Percentiles rank a stretch among this genome's conserved stretches.
Evolutionary conservation across 2,329 filamentous ascomycete species (phyloP).

Genomic region (Pseudogymnoascus sp.): DNA sequence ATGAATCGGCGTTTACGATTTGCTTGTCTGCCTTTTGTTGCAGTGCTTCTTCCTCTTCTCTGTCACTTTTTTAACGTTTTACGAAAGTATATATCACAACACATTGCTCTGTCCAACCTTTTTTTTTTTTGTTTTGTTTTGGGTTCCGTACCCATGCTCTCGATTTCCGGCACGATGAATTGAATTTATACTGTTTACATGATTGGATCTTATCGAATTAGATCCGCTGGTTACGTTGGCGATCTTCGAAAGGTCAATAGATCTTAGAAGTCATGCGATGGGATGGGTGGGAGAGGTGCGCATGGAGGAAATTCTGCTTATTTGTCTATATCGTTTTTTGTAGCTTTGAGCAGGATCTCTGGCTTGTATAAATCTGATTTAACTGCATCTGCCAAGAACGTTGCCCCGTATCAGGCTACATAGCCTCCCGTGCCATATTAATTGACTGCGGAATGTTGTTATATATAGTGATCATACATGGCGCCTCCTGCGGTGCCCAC

Average conservation of each 20-base stretch:
- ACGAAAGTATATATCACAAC: conserved; percentile 7
- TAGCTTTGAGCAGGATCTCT: conserved; percentile 1
- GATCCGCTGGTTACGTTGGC: neutral
- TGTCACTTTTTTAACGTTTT: conserved; percentile 5
- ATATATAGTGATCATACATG: neutral
- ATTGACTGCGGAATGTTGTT: neutral
- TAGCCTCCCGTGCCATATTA: neutral
- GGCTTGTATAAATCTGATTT: conserved; percentile 4
- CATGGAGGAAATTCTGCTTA: neutral
- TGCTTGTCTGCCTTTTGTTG: neutral
- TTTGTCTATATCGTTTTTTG: neutral
- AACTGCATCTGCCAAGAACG: neutral
- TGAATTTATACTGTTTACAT: neutral
- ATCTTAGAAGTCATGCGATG: neutral
- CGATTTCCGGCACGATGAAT: neutral
- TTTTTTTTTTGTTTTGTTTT: neutral
- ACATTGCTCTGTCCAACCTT: neutral
- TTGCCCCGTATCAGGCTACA: neutral
- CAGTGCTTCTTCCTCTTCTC: neutral
- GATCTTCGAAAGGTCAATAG: neutral
- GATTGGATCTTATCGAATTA: neutral
- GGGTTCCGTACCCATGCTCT: neutral
- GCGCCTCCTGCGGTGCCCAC: too few relatives aligned
- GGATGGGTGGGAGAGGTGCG: neutral
- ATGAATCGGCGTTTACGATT: neutral